A percentile compares a stretch with the other conserved stretches of the same genome.
These are phyloP conservation scores for Cladosporium colombiae DNA, from an alignment of 2,329 filamentous ascomycete species.

Conservation along the genomic window DNA sequence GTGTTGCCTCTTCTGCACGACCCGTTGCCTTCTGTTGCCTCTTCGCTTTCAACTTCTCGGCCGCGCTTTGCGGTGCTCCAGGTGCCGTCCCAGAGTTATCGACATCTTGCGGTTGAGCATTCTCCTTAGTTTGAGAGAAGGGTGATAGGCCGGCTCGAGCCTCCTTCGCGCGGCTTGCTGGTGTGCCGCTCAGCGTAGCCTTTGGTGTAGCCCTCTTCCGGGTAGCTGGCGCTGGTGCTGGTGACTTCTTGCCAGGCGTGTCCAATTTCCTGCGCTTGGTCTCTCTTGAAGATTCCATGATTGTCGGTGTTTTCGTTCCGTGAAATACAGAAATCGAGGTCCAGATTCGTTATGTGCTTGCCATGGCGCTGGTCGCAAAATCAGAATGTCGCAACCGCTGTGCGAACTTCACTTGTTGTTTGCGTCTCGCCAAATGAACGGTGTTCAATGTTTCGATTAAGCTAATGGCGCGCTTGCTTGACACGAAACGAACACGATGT, in stretches of 20 bases:
- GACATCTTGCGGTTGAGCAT: slow-evolving; percentile 20
- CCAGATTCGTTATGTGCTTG: neutral
- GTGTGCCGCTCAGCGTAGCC: slow-evolving; percentile 4
- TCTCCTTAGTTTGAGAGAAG: slow-evolving; percentile 15
- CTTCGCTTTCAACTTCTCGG: slow-evolving; percentile 13
- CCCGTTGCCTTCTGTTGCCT: neutral
- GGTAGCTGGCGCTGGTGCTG: slow-evolving; percentile 13
- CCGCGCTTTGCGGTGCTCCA: slow-evolving; percentile 20
- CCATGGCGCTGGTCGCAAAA: neutral
- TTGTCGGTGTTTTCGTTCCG: neutral
- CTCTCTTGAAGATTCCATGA: slow-evolving; percentile 32
- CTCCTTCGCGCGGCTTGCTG: slow-evolving; percentile 18
- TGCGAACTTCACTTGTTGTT: neutral
- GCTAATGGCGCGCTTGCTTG: neutral
- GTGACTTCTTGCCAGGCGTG: slow-evolving; percentile 19
- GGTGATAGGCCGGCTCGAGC: slow-evolving; percentile 7
- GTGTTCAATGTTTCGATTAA: neutral
- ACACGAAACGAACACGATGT: neutral
- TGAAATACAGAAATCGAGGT: neutral
- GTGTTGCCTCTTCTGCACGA: slow-evolving; percentile 16
- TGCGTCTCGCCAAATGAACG: neutral
- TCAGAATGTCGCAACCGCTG: neutral
- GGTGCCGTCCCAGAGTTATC: neutral
- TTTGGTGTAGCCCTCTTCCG: slow-evolving; percentile 15
- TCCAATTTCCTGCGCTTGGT: slow-evolving; percentile 36